Conservation (phyloP, 352 stramenopile species). For the Globisporangium nagaii region DNA sequence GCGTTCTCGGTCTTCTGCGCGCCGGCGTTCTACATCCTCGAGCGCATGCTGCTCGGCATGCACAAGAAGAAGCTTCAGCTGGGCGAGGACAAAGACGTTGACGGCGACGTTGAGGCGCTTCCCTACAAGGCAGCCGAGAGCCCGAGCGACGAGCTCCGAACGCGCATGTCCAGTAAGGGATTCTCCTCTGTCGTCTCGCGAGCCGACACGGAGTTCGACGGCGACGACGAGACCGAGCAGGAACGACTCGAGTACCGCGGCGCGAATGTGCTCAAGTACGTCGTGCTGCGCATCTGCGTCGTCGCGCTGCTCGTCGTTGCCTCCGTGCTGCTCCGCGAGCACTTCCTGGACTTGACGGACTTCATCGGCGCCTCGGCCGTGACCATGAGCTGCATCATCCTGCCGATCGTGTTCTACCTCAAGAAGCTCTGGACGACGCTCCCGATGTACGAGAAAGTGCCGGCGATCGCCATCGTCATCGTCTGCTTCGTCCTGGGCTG, state of each 20-base stretch:
- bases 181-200: conserved; percentile 13
- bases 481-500: too few species aligned
- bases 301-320: conserved; percentile 13
- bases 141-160: not conserved
- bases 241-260: conserved; percentile 6
- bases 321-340: conserved; percentile 13
- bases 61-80: conserved; percentile 10
- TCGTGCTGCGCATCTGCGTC: conserved; percentile 14
- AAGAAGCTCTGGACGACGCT: too few species aligned
- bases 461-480: too few species aligned
- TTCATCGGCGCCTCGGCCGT: conserved; percentile 23
- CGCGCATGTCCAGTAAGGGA: not conserved
- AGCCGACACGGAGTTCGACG: conserved; percentile 4
- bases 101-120: not conserved
- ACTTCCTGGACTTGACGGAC: conserved; percentile 19
- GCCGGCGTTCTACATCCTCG: conserved; percentile 21
- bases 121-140: not conserved
- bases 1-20: conserved; percentile 21
- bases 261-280: conserved; percentile 13
- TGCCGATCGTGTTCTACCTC: too few species aligned
- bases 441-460: too few species aligned
- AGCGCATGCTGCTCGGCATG: conserved; percentile 20
- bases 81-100: not conserved
- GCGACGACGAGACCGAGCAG: not conserved
- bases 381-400: conserved; percentile 19